Evolutionary conservation across 306 rosid species (phyloP), one percentile per base, ranked within the genome.

Genomic region (Casuarina cunninghamiana): DNA sequence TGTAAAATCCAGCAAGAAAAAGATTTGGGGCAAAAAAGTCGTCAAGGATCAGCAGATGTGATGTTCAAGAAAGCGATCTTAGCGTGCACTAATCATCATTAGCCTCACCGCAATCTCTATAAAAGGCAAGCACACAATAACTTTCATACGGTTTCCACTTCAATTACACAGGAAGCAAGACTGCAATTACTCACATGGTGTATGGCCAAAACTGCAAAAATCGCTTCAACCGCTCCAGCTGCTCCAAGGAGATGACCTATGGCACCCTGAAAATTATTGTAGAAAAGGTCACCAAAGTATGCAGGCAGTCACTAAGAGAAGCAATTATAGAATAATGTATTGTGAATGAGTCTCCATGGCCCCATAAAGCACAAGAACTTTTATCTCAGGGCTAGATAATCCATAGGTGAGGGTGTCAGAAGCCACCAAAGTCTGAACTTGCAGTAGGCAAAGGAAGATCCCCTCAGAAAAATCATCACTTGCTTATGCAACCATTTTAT

Each of bases 141-240:
- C 54, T 10, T 19, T 26, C 32, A 21, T 26, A 53, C 58, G 9
- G 17, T 54, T 42, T 66, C 26, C 71, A 66, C 35, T n/a, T 16
- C 50, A 66, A 66, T 41, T 66, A 17, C 42, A 43, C 71, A 17
- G 16, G 75, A 21, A 57, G 51, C 51, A 32, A 4, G 15, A n/a
- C n/a, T 10, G 16, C 62, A 44, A 41, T 37, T 76, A 72, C 91
- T 84, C 79, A 89, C 98, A 76, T 83, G 84, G 70, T 73, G 78
- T 78, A 94, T 80, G 73, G 97, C 92, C 80, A 92, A 89, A 82
- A 94, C 84, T 54, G 98, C 67, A 86, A 92, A 94, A 66, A 94
- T 92, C 69, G 98, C 98, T 91, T 95, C 98, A 76, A 95, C 97
- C 63, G 97, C 98, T 68, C 97, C 97, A 79, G 98, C 92, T 69